phyloP scores from a whole-genome alignment of 805 yeast genomes.

The Ascoidea asiatica region DNA sequence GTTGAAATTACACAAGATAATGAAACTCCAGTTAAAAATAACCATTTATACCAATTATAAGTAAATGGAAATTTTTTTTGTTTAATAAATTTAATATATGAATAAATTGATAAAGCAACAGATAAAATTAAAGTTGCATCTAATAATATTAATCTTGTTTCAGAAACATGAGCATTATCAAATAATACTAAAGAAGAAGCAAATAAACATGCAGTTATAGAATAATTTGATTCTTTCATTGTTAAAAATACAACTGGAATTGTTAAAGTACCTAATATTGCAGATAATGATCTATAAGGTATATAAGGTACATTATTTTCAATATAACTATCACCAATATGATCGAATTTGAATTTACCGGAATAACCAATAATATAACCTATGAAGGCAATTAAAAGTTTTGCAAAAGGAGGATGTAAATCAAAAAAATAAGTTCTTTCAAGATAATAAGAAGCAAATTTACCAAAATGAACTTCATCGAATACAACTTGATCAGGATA shows the following conservation, averaged over 20 bases:
- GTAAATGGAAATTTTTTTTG: conserved; percentile 58
- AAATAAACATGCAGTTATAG: conserved; percentile 65
- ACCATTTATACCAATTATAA: conserved; percentile 77
- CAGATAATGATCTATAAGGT: conserved; percentile 69
- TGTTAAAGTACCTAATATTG: conserved; percentile 68
- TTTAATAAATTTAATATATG: conserved; percentile 67
- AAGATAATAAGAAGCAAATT: conserved; percentile 11
- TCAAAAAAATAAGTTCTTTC: conserved; percentile 69
- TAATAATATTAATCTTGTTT: conserved; percentile 78
- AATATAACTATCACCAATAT: conserved; percentile 73
- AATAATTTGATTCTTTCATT: conserved; percentile 72
- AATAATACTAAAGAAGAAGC: conserved; percentile 66
- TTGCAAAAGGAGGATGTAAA: conserved; percentile 97
- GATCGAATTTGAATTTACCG: conserved; percentile 86
- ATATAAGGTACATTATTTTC: conserved; percentile 75
- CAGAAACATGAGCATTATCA: conserved; percentile 84
- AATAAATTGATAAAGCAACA: conserved; percentile 68
- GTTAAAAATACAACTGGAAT: conserved; percentile 78
- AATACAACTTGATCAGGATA: conserved; percentile 67
- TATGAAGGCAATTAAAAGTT: conserved; percentile 76
- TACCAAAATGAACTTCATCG: conserved; percentile 79
- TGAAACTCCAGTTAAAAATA: conserved; percentile 67
- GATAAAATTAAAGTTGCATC: conserved; percentile 83
- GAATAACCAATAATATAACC: conserved; percentile 85
- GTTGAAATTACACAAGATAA: conserved; percentile 90